Evolutionary conservation across 805 yeast species (phyloP).

Genomic region (Ogataea methanolica): DNA sequence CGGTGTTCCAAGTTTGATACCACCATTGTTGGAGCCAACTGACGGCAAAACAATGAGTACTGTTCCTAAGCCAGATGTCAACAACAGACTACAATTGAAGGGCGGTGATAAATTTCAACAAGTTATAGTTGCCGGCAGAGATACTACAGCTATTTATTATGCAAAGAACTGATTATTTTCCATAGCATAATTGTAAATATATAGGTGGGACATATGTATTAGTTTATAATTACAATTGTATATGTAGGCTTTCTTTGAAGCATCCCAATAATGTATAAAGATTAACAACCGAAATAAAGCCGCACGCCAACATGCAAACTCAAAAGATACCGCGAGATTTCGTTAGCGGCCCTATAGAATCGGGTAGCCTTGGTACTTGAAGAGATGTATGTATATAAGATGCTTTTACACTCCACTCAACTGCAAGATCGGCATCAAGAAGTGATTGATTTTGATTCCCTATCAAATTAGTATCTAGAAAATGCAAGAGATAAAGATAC

Average conservation of each 20-base stretch:
- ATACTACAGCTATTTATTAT: slow-evolving; percentile 62
- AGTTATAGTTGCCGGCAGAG: slow-evolving; percentile 57
- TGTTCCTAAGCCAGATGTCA: slow-evolving; percentile 17
- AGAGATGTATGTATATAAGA: too few relatives aligned
- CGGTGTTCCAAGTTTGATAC: slow-evolving; percentile 49
- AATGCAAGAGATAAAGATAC: neutral
- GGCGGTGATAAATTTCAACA: slow-evolving; percentile 39
- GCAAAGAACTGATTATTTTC: slow-evolving; percentile 12
- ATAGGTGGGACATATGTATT: neutral
- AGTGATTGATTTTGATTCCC: neutral
- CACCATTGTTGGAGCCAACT: slow-evolving; percentile 54
- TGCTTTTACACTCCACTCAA: neutral
- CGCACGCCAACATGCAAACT: too few relatives aligned
- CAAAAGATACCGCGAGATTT: too few relatives aligned
- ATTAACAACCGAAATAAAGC: too few relatives aligned
- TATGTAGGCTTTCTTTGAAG: neutral
- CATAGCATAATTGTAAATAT: neutral
- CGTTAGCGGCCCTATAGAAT: too few relatives aligned
- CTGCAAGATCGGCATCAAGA: neutral
- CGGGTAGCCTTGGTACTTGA: too few relatives aligned
- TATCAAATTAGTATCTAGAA: neutral
- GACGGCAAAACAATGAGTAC: neutral
- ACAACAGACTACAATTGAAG: slow-evolving; percentile 45
- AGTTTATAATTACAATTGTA: neutral
- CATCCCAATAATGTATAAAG: too few relatives aligned